Base-by-base conservation (phyloP, 306 rosid genomes). In the Crotalaria pallida region DNA sequence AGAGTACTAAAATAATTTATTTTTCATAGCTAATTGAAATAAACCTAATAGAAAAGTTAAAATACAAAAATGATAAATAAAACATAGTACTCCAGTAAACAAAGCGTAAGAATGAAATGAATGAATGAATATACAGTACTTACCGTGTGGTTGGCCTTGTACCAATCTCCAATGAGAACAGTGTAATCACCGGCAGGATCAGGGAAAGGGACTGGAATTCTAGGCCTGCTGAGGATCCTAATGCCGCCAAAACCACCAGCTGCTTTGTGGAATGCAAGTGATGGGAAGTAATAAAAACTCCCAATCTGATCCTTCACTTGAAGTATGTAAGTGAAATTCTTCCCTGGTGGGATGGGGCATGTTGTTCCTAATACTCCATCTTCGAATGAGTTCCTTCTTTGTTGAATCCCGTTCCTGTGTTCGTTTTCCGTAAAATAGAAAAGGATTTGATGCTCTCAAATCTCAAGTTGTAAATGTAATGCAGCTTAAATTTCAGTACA, bases 301-400 rank as follows among this genome's bases (percentile, higher is more conserved):
- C 98, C 98, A 65, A 94, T 94, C 66, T 94, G 99, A 79, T 94
- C 99, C 76, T 94, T 94, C 74, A 94, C 88, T 86, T 94, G 99
- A 31, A 94, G 86, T 7, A 94, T 94, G 88, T 94, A 91, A 0
- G 99, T 94, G 78, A 94, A 91, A 61, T 94, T 94, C 80, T 48
- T 86, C 74, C 99, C 84, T 0, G 97, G 99, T 19, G 99, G 97
- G 0, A 94, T 91, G 33, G 99, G 99, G 53, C 99, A 94, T 4
- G 99, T 94, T 24, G 99, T 94, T 69, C 99, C 99, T 0, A 18
- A 73, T 2, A 94, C 92, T 5, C 99, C 97, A 56, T 94, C 99
- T 79, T 88, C 96, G 9, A 34, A 94, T 18, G 99, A 94, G 62
- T 91, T 94, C 74, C 96, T 89, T 23, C 99, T 88, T 71, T 94